Conservation (phyloP, 306 rosid species). For the Heteromeles arbutifolia region DNA sequence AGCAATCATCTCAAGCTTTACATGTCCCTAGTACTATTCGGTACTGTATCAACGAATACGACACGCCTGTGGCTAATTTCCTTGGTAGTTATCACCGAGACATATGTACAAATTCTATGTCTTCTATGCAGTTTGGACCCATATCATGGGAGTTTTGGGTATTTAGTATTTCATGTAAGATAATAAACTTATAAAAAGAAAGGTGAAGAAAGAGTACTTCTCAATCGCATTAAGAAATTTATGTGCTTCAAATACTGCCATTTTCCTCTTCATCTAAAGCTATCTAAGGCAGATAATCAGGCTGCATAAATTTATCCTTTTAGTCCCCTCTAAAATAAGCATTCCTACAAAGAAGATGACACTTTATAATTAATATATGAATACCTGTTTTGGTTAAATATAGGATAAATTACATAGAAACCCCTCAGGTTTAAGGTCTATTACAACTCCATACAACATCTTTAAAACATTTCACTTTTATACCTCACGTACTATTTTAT, state of each 20-base stretch:
- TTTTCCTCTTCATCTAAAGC: background rate
- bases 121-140: too few species aligned
- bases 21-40: background rate
- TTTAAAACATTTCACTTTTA: too few species aligned
- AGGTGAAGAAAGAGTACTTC: background rate
- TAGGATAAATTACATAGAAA: background rate
- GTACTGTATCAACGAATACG: background rate
- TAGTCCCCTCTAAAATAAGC: background rate
- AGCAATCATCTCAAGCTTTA: background rate
- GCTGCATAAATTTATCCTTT: background rate
- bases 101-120: too few species aligned
- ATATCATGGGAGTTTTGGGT: too few species aligned
- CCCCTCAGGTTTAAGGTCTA: too few species aligned
- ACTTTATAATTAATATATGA: background rate
- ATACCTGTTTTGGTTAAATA: background rate
- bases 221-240: background rate
- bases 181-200: too few species aligned
- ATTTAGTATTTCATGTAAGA: too few species aligned
- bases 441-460: too few species aligned
- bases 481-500: too few species aligned
- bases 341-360: background rate
- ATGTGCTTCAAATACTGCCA: background rate
- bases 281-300: background rate
- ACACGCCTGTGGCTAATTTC: background rate
- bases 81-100: background rate